Evolutionary conservation across 225 moss, liverwort and hornwort genomes (phyloP).

Genomic region (Polytrichum formosum): DNA sequence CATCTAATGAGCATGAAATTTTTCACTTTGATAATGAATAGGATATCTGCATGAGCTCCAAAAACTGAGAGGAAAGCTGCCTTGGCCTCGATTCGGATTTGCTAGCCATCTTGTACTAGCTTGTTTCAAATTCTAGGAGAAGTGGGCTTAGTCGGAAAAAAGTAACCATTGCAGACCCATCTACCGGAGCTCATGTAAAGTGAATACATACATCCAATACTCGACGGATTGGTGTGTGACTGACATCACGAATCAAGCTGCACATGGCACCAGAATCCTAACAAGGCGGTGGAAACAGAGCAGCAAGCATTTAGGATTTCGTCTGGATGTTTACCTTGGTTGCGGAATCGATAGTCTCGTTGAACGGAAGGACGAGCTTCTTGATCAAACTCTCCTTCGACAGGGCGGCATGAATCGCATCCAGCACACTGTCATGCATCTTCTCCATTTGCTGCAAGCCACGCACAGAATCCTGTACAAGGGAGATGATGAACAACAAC

Average conservation of each 20-base stretch:
- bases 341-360: conserved; percentile 48
- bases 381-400: conserved; percentile 78
- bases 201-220: no score
- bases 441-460: conserved; percentile 47
- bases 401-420: conserved; percentile 69
- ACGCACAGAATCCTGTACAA: conserved; percentile 1
- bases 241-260: not conserved
- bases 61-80: no score
- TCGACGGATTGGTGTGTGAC: not conserved
- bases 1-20: no score
- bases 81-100: no score
- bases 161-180: no score
- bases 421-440: conserved; percentile 65
- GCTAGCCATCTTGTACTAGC: no score
- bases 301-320: not conserved
- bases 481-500: conserved; percentile 10
- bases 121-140: no score
- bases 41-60: no score
- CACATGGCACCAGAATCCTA: not conserved
- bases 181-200: no score
- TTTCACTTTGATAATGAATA: no score
- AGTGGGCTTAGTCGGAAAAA: no score
- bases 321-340: conserved; percentile 25
- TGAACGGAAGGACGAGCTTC: conserved; percentile 80
- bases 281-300: not conserved